Percentiles rank a stretch among this genome's conserved stretches.
phyloP scores from a whole-genome alignment of 2,329 filamentous ascomycete species.

The Ophiostoma perfectum region DNA sequence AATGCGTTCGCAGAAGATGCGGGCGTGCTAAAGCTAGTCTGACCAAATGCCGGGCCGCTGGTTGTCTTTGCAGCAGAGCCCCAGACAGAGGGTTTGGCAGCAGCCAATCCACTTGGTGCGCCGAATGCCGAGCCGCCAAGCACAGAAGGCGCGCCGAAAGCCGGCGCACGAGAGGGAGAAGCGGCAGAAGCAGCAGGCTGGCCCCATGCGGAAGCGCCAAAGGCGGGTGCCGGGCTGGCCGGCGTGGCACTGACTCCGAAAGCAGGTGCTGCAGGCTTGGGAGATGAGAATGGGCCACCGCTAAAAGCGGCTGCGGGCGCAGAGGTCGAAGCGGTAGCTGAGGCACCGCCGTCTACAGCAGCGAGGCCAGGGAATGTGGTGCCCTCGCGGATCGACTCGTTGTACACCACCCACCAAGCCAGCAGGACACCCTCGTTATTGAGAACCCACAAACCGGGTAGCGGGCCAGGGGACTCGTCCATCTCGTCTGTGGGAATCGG shows the following conservation, averaged over 20 bases:
- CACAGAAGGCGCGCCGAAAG: slow-evolving; percentile 44
- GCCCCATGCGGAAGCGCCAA: slow-evolving; percentile 45
- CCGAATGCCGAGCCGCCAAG: slow-evolving; percentile 35
- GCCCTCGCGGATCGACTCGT: slow-evolving; percentile 72
- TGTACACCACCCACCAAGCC: slow-evolving; percentile 89
- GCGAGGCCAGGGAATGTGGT: slow-evolving; percentile 68
- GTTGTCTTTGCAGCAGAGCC: slow-evolving; percentile 28
- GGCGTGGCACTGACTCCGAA: slow-evolving; percentile 28
- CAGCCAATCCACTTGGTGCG: slow-evolving; percentile 33
- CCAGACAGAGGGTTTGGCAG: slow-evolving; percentile 33
- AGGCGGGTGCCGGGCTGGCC: slow-evolving; percentile 19
- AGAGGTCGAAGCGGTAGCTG: slow-evolving; percentile 27
- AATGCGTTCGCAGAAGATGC: slow-evolving; percentile 29
- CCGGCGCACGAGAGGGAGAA: slow-evolving; percentile 35
- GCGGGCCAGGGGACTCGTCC: slow-evolving; percentile 68
- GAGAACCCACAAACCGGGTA: slow-evolving; percentile 78
- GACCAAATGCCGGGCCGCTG: slow-evolving; percentile 47
- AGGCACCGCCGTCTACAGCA: slow-evolving; percentile 36
- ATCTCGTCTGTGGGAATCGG: slow-evolving; percentile 75
- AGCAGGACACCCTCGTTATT: slow-evolving; percentile 84
- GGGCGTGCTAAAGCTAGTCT: slow-evolving; percentile 41
- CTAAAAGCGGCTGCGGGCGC: slow-evolving; percentile 22
- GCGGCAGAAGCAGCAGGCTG: slow-evolving; percentile 25
- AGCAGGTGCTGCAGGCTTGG: slow-evolving; percentile 34
- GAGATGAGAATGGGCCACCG: slow-evolving; percentile 27